Base-by-base conservation (phyloP, 345 rosid genomes). In the Sisymbrium altissimum region DNA sequence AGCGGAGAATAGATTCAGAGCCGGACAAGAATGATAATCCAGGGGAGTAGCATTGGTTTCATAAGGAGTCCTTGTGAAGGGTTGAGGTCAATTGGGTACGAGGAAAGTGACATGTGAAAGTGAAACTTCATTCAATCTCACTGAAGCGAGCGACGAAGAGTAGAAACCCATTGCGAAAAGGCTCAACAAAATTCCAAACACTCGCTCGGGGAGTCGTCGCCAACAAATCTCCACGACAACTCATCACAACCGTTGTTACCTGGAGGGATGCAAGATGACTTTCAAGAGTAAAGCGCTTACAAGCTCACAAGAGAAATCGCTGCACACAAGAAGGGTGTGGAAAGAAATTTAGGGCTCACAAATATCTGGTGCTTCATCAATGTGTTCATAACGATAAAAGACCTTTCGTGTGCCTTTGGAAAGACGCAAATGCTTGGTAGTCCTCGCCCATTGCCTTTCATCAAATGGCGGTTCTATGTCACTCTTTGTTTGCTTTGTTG, bases 21-120 rank as follows among this genome's bases (percentile, higher is more conserved):
- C 61, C 56, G 70, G 64, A 70, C 68, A 63, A 75, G 6, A 84
- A 83, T 53, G 76, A 74, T 67, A 74, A 80, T 52, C 40, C 57
- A 18, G 56, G 54, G n/a, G 56, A 33, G 63, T 69, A 56, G 70
- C 66, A 6, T 40, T 49, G 85, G 83, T 77, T 96, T 90, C 71
- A 88, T 90, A 41, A 87, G 83, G 85, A 80, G 99, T 76, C 99
- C 99, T 54, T 96, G 99, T 77, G 98, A 96, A 92, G 93, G 99
- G 45, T 81, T 96, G 85, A 95, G 99, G 78, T 82, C 97, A 21
- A 87, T n/a, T 95, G 83, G 81, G 81, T 6, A 71, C 64, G 70
- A 85, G 82, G 81, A 83, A 82, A 40, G 56, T 53, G 41, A 56
- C 70, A 17, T 41, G 40, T 27, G 80, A n/a, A n/a, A n/a, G n/a